These are phyloP conservation scores for Geoglossum cookeanum DNA, from an alignment of 2,329 filamentous ascomycete genomes.

Conservation along the genomic window DNA sequence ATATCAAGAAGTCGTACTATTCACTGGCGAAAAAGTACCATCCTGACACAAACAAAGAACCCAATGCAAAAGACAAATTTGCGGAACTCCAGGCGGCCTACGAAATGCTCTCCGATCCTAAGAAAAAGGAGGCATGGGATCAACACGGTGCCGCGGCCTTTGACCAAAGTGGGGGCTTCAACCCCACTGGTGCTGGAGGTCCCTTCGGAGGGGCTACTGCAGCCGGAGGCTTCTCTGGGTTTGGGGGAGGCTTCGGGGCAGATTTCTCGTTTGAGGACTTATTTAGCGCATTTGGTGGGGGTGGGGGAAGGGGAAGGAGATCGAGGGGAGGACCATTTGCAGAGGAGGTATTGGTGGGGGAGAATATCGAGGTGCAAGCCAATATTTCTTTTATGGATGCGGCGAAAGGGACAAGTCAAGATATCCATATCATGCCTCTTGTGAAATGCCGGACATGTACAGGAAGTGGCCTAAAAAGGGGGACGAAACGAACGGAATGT, in stretches of 20 bases:
- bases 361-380: constrained; percentile 87
- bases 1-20: constrained; percentile 98
- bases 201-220: constrained; percentile 41
- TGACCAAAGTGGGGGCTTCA: constrained; percentile 51
- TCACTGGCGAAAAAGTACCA: constrained; percentile 94
- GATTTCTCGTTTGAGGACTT: constrained; percentile 95
- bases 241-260: constrained; percentile 48
- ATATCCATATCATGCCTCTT: constrained; percentile 70
- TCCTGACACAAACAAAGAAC: constrained; percentile 93
- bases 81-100: constrained; percentile 85
- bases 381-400: constrained; percentile 93
- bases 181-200: constrained; percentile 41
- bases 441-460: constrained; percentile 65
- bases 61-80: constrained; percentile 86
- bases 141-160: constrained; percentile 71
- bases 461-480: constrained; percentile 69
- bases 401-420: constrained; percentile 74
- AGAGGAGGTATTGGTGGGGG: constrained; percentile 69
- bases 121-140: constrained; percentile 86
- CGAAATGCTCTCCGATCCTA: constrained; percentile 76
- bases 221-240: constrained; percentile 38
- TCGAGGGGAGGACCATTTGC: constrained; percentile 51
- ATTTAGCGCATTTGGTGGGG: constrained; percentile 67
- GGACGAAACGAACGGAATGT: constrained; percentile 54
- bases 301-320: constrained; percentile 31